phyloP scores from a whole-genome alignment of 495 filamentous ascomycete genomes.

The Aspergillus haitiensis region DNA sequence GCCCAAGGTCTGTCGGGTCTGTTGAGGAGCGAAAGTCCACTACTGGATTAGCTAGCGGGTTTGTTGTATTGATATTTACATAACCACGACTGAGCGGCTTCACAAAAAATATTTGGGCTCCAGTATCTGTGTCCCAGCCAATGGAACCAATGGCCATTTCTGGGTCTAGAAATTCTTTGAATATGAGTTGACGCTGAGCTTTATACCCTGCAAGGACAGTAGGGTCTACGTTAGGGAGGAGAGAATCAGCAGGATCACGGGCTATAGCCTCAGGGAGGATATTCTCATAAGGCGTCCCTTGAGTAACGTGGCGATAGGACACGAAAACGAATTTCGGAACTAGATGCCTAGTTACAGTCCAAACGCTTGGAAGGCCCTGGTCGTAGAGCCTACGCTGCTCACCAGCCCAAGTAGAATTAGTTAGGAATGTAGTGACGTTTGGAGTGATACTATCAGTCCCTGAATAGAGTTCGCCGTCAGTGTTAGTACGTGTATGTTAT shows the following conservation, averaged over 20 bases:
- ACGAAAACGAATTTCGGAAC: conserved; percentile 5
- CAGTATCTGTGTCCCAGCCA: background rate
- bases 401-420: background rate
- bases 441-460: background rate
- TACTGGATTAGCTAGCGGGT: conserved; percentile 4
- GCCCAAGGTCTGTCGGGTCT: conserved; percentile 3
- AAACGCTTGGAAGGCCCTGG: conserved; percentile 3
- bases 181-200: background rate
- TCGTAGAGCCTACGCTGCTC: conserved; percentile 6
- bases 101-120: background rate
- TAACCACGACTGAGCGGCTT: conserved; percentile 6
- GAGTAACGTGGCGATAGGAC: background rate
- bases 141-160: background rate
- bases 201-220: conserved; percentile 4
- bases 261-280: background rate
- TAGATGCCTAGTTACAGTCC: conserved; percentile 3
- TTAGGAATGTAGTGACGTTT: conserved; percentile 5
- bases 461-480: background rate
- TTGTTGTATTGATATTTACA: conserved; percentile 1
- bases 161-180: background rate
- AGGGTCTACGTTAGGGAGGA: background rate
- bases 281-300: background rate
- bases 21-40: background rate
- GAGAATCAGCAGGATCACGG: conserved; percentile 6
- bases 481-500: background rate